A percentile compares a stretch with the other conserved stretches of the same genome.
phyloP scores from a whole-genome alignment of 257 asterid genomes.

The Ballota nigra region DNA sequence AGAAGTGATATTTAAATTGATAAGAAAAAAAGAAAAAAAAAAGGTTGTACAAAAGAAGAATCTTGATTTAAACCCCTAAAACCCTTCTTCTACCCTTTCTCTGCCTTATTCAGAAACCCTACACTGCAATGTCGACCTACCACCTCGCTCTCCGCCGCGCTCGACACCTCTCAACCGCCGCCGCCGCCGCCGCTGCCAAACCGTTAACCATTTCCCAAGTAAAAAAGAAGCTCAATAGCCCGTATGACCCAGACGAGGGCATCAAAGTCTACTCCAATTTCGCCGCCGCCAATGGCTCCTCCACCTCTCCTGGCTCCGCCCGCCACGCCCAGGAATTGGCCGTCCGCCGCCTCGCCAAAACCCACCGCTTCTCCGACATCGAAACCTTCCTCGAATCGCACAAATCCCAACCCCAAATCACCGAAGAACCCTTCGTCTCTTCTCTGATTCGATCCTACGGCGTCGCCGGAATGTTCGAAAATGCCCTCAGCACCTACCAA shows the following conservation, averaged over 20 bases:
- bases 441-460: conserved; percentile 80
- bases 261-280: conserved; percentile 63
- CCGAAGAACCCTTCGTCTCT: conserved; percentile 63
- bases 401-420: conserved; percentile 59
- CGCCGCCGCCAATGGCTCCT: conserved; percentile 45
- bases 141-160: conserved; percentile 45
- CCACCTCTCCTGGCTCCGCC: conserved; percentile 44
- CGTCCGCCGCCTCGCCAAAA: conserved; percentile 72
- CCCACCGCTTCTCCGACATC: conserved; percentile 67
- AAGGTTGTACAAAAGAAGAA: background rate
- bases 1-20: background rate
- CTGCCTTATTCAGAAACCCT: background rate
- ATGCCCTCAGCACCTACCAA: conserved; percentile 50
- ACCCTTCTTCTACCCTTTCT: conserved; percentile 8
- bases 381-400: conserved; percentile 68
- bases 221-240: conserved; percentile 44
- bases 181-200: conserved; percentile 30
- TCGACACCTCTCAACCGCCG: conserved; percentile 56
- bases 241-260: conserved; percentile 68
- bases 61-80: background rate
- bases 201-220: conserved; percentile 47
- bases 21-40: background rate
- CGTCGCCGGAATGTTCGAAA: conserved; percentile 69
- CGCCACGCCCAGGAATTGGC: conserved; percentile 69
- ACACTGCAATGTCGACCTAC: conserved; percentile 31